Evolutionary conservation across 805 yeast genomes (phyloP).

Genomic region (Candida multigemmis): DNA sequence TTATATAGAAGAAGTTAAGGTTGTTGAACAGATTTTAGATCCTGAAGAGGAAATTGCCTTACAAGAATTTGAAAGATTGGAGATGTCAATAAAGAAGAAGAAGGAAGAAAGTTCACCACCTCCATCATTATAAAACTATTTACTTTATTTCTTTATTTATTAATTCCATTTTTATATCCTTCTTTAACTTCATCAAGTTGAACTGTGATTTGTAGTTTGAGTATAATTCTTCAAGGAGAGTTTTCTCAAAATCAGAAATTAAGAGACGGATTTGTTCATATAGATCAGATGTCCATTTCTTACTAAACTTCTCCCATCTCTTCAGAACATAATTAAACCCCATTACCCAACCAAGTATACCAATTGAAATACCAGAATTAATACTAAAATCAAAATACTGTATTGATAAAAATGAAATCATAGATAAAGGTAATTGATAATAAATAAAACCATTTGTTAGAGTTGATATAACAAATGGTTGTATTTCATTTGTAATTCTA

Average conservation of each 20-base stretch:
- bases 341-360: conserved; percentile 26
- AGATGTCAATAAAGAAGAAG: conserved; percentile 29
- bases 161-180: conserved; percentile 8
- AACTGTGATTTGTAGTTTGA: conserved; percentile 12
- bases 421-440: conserved; percentile 30
- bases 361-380: conserved; percentile 24
- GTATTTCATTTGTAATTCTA: conserved; percentile 22
- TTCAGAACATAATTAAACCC: conserved; percentile 34
- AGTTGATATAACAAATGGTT: conserved; percentile 23
- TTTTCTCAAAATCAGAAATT: no score
- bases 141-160: conserved; percentile 2
- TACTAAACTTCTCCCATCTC: conserved; percentile 21
- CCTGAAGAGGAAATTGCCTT: conserved; percentile 68
- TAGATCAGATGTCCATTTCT: conserved; percentile 16
- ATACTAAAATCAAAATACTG: conserved; percentile 22
- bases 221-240: conserved; percentile 24
- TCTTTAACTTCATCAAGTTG: conserved; percentile 6
- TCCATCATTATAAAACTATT: conserved; percentile 1
- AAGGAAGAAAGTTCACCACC: conserved; percentile 14
- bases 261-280: conserved; percentile 32
- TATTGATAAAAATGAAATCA: conserved; percentile 20
- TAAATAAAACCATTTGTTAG: conserved; percentile 19
- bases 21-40: conserved; percentile 81
- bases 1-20: conserved; percentile 90
- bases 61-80: conserved; percentile 79